Percentiles rank a stretch among this genome's conserved stretches.
Evolutionary conservation across 129 eudicot species (phyloP).

Genomic region (Dittrichia graveolens): DNA sequence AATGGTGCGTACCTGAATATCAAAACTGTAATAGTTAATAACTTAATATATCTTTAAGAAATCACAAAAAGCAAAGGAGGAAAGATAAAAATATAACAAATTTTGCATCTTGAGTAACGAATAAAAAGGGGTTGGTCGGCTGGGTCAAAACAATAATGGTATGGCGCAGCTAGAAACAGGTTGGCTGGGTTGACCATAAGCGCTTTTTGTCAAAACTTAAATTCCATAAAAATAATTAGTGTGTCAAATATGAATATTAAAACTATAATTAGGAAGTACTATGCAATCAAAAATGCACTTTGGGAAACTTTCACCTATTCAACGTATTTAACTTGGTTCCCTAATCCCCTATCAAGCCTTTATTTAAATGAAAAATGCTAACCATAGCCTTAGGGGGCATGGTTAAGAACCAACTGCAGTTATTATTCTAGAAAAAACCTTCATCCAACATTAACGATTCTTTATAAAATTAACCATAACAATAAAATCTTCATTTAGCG

Average conservation of each 20-base stretch:
- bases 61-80: constrained; percentile 5
- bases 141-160: not conserved
- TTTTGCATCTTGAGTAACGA: not conserved
- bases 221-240: not conserved
- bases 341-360: not conserved
- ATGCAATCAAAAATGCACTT: not conserved
- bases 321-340: not conserved
- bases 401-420: not conserved
- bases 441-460: not conserved
- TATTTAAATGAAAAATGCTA: not conserved
- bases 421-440: not conserved
- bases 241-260: not conserved
- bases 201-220: not conserved
- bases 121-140: not conserved
- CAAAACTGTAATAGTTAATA: constrained; percentile 13
- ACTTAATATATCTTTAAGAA: constrained; percentile 11
- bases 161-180: not conserved
- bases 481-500: not conserved
- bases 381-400: not conserved
- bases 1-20: constrained; percentile 84
- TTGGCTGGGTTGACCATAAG: not conserved
- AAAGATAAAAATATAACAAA: not conserved
- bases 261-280: not conserved
- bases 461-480: constrained; percentile 7
- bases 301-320: not conserved